These are phyloP conservation scores for Aspergillus puulaauensis DNA, from an alignment of 2,329 filamentous ascomycete species.

Conservation along the genomic window DNA sequence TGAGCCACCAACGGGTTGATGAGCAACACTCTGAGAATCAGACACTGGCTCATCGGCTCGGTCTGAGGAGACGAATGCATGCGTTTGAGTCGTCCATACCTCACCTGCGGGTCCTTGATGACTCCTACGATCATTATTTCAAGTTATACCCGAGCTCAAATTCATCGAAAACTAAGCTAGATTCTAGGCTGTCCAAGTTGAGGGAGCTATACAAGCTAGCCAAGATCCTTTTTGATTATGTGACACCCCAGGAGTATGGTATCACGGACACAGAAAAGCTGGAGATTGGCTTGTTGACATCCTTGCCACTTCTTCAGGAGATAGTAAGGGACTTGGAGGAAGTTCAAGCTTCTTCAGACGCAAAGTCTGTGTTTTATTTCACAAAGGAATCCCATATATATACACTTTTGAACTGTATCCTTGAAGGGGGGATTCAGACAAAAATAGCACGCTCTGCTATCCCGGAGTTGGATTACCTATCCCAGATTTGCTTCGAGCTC, in stretches of 20 bases:
- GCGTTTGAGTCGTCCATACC: slow-evolving; percentile 44
- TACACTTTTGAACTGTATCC: slow-evolving; percentile 93
- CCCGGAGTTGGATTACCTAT: slow-evolving; percentile 94
- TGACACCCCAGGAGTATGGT: slow-evolving; percentile 96
- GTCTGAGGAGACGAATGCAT: slow-evolving; percentile 55
- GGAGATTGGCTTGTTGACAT: slow-evolving; percentile 95
- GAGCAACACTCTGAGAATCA: slow-evolving; percentile 33
- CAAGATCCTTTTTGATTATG: slow-evolving; percentile 96
- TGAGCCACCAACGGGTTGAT: slow-evolving; percentile 25
- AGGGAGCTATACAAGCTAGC: slow-evolving; percentile 90
- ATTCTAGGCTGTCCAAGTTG: slow-evolving; percentile 81
- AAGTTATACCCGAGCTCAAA: slow-evolving; percentile 79
- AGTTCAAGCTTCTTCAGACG: slow-evolving; percentile 89
- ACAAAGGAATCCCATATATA: slow-evolving; percentile 99
- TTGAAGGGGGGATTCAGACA: slow-evolving; percentile 93
- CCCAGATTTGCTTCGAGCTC: slow-evolving; percentile 95
- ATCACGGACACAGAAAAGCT: slow-evolving; percentile 95
- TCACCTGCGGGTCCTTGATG: slow-evolving; percentile 49
- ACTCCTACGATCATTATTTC: slow-evolving; percentile 72
- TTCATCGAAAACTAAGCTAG: slow-evolving; percentile 74
- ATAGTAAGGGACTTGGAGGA: slow-evolving; percentile 97
- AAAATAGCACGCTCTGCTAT: slow-evolving; percentile 96
- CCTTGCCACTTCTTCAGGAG: slow-evolving; percentile 88
- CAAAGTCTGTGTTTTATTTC: slow-evolving; percentile 98
- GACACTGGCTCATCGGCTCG: slow-evolving; percentile 39